These are phyloP conservation scores for Termitomyces heimii DNA, from an alignment of 768 basidiomycete species.

Conservation along the genomic window DNA sequence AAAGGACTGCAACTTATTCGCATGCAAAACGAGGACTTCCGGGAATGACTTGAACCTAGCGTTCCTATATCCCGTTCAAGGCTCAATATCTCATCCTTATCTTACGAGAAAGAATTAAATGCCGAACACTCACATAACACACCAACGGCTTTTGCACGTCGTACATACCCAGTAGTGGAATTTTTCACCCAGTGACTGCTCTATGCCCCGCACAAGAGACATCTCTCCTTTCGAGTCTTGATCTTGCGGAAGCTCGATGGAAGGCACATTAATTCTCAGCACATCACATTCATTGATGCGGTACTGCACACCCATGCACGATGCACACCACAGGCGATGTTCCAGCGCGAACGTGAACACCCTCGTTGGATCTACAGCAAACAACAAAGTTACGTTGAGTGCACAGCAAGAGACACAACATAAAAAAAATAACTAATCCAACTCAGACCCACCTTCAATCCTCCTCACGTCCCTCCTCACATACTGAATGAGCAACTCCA, in stretches of 20 bases:
- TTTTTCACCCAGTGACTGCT: slow-evolving; percentile 40
- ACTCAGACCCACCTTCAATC: slow-evolving; percentile 19
- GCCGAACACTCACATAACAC: slow-evolving; percentile 48
- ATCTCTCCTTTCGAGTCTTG: slow-evolving; percentile 31
- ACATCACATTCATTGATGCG: slow-evolving; percentile 70
- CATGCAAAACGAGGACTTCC: slow-evolving; percentile 80
- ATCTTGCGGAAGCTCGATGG: slow-evolving; percentile 36
- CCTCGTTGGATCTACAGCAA: slow-evolving; percentile 55
- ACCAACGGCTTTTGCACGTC: slow-evolving; percentile 63
- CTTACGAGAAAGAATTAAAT: neutral
- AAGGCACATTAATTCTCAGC: slow-evolving; percentile 74
- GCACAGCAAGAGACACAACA: neutral
- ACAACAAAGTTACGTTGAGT: no score
- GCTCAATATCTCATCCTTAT: neutral
- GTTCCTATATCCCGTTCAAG: slow-evolving; percentile 32
- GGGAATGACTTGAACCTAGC: slow-evolving; percentile 77
- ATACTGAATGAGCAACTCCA: slow-evolving; percentile 70
- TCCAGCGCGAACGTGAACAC: slow-evolving; percentile 80
- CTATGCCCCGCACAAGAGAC: slow-evolving; percentile 53
- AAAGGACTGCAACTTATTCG: slow-evolving; percentile 90
- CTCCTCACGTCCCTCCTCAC: slow-evolving; percentile 54
- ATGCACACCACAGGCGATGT: slow-evolving; percentile 77
- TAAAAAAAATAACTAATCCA: slow-evolving; percentile 5
- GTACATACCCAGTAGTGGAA: slow-evolving; percentile 77
- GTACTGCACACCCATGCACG: slow-evolving; percentile 80